phyloP scores from a whole-genome alignment of 495 filamentous ascomycete genomes.

The Xylaria intraflava region DNA sequence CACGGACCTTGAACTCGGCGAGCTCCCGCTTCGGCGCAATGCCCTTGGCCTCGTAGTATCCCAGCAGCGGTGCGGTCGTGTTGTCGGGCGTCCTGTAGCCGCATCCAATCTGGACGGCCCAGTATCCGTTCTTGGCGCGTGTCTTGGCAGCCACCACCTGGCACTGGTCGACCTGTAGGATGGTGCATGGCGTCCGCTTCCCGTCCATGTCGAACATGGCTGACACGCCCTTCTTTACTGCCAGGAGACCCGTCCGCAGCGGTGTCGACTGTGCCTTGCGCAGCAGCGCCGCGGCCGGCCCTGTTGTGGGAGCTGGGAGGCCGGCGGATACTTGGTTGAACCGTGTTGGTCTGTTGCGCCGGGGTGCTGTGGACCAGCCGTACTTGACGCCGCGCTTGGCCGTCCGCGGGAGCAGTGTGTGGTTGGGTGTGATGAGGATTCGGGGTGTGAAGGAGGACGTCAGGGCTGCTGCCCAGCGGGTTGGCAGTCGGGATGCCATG shows the following conservation, averaged over 20 bases:
- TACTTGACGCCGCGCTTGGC: conserved; percentile 45
- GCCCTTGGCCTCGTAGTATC: conserved; percentile 72
- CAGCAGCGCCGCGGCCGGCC: conserved; percentile 70
- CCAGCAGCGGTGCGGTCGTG: conserved; percentile 69
- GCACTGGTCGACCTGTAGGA: conserved; percentile 88
- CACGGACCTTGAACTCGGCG: conserved; percentile 76
- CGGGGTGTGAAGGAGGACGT: conserved; percentile 21
- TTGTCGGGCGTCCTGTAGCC: conserved; percentile 72
- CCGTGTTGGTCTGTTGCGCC: conserved; percentile 31
- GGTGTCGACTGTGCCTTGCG: conserved; percentile 73
- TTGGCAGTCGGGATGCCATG: conserved; percentile 50
- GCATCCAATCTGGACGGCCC: conserved; percentile 78
- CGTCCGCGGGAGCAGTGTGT: conserved; percentile 39
- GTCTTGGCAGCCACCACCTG: conserved; percentile 86
- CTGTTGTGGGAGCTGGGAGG: conserved; percentile 56
- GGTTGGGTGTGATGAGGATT: conserved; percentile 31
- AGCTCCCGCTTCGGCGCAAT: conserved; percentile 76
- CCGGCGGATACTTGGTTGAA: conserved; percentile 48
- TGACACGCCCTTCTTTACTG: conserved; percentile 91
- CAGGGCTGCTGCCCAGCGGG: conserved; percentile 36
- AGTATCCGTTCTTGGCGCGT: conserved; percentile 74
- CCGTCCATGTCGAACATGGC: conserved; percentile 78
- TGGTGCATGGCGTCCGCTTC: conserved; percentile 75
- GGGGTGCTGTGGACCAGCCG: conserved; percentile 46
- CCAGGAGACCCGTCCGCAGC: conserved; percentile 72